Evolutionary conservation across 2,329 filamentous ascomycete species (phyloP), one percentile per base, ranked within the genome.

Genomic region (Diaporthe sp.): DNA sequence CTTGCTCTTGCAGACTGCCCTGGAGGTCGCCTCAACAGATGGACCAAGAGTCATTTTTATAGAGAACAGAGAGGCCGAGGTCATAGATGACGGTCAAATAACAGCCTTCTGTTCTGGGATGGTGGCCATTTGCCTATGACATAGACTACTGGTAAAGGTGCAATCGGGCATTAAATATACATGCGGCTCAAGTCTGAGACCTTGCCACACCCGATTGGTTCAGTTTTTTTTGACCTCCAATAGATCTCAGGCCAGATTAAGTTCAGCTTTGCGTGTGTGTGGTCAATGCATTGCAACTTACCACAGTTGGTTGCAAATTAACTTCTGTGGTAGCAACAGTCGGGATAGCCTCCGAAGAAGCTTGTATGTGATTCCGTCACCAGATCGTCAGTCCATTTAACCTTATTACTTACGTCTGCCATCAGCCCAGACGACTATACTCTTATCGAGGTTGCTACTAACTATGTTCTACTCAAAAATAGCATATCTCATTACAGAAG

Each of bases 151-250:
- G 4, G 44, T 25, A 15, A 15, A 19, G 17, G 4, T 27, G 63
- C n/a, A 32, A 5, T 51, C 47, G 44, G 59, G 44, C 12, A 63
- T 65, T 35, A 42, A 42, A 17, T 19, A 50, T 42, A 30, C 27
- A 27, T 42, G 53, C 27, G 27, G 53, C 53, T 56, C 37, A 39
- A 27, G 13, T 22, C n/a, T n/a, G 22, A 51, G 42, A 25, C 27
- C 27, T 66, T 47, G 44, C 51, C 61, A 37, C 50, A 66, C 19
- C 61, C 44, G 61, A 66, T 51, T 37, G 39, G 58, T 44, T 22
- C 37, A 44, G 58, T 22, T 30, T 10, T 30, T 10, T 44, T 61
- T 2, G 37, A 30, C n/a, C 12, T 30, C 15, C 15, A 30, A 3
- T 7, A 50, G 19, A 50, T 37, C 10, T 17, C 25, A 51, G 15